Percentiles rank a stretch among this genome's conserved stretches.
These are phyloP conservation scores for Moesziomyces parantarcticus DNA, from an alignment of 1,284 basidiomycete genomes.

Conservation along the genomic window DNA sequence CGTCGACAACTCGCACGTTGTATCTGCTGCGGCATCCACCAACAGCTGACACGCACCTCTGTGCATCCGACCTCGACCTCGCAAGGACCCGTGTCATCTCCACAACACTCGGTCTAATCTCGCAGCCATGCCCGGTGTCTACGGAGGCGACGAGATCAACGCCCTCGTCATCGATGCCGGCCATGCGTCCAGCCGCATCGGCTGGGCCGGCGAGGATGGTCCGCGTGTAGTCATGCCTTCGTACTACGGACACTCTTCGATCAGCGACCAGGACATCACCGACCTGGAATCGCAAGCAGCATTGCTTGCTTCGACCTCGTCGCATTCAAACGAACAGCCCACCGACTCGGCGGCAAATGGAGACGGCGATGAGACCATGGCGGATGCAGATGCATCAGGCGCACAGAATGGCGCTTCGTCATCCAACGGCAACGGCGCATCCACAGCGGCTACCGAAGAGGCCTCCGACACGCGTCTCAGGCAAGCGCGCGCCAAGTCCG, in stretches of 20 bases:
- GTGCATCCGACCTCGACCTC: no score
- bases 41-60: no score
- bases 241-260: slow-evolving; percentile 79
- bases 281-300: slow-evolving; percentile 42
- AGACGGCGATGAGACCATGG: slow-evolving; percentile 34
- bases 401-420: slow-evolving; percentile 3
- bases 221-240: slow-evolving; percentile 92
- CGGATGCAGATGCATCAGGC: slow-evolving; percentile 13
- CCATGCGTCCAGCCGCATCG: slow-evolving; percentile 86
- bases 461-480: slow-evolving; percentile 40
- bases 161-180: slow-evolving; percentile 96
- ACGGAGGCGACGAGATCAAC: slow-evolving; percentile 81
- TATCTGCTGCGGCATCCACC: no score
- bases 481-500: slow-evolving; percentile 30
- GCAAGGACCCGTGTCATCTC: no score
- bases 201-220: slow-evolving; percentile 91
- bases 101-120: no score
- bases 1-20: no score
- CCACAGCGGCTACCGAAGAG: slow-evolving; percentile 20
- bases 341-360: slow-evolving; percentile 12
- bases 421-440: slow-evolving; percentile 19
- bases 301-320: slow-evolving; percentile 7
- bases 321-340: slow-evolving; percentile 12
- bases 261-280: slow-evolving; percentile 66
- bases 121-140: slow-evolving; percentile 62